These are phyloP conservation scores for Corrigiola litoralis DNA, from an alignment of 179 eudicot genomes.

Conservation along the genomic window DNA sequence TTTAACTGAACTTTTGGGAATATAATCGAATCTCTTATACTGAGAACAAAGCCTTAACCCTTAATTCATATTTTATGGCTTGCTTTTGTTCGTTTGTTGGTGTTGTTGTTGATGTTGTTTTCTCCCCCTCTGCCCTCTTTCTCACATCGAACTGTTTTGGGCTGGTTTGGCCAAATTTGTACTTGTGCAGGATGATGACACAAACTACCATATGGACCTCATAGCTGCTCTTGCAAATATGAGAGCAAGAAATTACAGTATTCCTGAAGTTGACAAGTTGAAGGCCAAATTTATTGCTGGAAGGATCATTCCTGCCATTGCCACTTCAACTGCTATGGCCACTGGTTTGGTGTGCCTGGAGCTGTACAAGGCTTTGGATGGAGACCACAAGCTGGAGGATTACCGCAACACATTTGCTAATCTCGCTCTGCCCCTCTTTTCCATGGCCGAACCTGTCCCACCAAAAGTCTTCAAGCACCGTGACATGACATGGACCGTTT, in stretches of 20 bases:
- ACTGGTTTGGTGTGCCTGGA: slow-evolving; percentile 50
- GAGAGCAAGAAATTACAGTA: slow-evolving; percentile 51
- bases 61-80: too few species aligned
- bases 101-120: too few species aligned
- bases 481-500: slow-evolving; percentile 45
- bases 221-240: slow-evolving; percentile 46
- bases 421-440: slow-evolving; percentile 44
- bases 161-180: too few species aligned
- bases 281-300: slow-evolving; percentile 49
- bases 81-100: too few species aligned
- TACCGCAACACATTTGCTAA: slow-evolving; percentile 47
- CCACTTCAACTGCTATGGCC: slow-evolving; percentile 42
- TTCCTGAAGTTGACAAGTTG: slow-evolving; percentile 45
- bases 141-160: too few species aligned
- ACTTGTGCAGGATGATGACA: slow-evolving; percentile 43
- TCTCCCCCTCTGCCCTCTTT: too few species aligned
- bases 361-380: slow-evolving; percentile 44
- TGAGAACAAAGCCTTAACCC: too few species aligned
- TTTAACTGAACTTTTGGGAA: too few species aligned
- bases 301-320: slow-evolving; percentile 45
- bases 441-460: slow-evolving; percentile 48
- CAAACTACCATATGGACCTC: slow-evolving; percentile 47
- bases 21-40: too few species aligned
- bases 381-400: slow-evolving; percentile 41
- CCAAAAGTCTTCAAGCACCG: slow-evolving; percentile 45